Evolutionary conservation across 2,329 filamentous ascomycete species (phyloP), one percentile per base, ranked within the genome.

Genomic region (Atkinsonella hypoxylon): DNA sequence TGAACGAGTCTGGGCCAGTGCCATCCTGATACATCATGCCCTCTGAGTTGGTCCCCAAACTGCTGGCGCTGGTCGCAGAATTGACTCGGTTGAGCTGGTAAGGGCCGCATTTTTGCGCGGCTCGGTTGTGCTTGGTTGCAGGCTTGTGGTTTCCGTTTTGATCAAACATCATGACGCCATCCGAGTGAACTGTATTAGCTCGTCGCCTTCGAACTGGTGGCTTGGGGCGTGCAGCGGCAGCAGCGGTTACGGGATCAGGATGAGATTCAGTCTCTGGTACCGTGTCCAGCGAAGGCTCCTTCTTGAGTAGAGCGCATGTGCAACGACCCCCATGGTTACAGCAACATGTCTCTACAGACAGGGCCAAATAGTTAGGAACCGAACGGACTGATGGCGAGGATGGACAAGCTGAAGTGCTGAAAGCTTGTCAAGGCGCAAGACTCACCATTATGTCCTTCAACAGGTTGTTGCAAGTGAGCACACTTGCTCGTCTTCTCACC

Each of bases 401-500:
- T 50, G 52, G 41, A 48, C 9, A 12, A 39, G 30, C 20, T 20
- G 22, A 36, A 22, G 40, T 39, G 34, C 15, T 22, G 39, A 31
- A 36, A 31, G 22, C 26, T 26, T 26, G 30, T 15, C 52, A 40
- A 12, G 40, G 40, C 42, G 54, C 50, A 44, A 48, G 51, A 59
- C 76, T 77, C 67, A 81, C 74, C 79, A 70, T 73, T 75, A 65
- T 81, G 78, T 56, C 78, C 78, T 47, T 80, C 76, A 49, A 78
- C 61, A 36, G 73, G 72, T 48, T 74, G 73, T 59, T 79, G 75
- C 62, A 82, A 59, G 64, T 83, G 78, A 53, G 76, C 69, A 66
- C 81, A 83, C 65, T 80, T 80, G 73, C 85, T 85, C 55, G 83
- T 82, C 77, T 95, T 96, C 70, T 95, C 88, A 66, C 89, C 90